Percentiles rank a stretch among this genome's conserved stretches.
phyloP scores from a whole-genome alignment of 2,329 filamentous ascomycete genomes.

The Alternaria sp. region DNA sequence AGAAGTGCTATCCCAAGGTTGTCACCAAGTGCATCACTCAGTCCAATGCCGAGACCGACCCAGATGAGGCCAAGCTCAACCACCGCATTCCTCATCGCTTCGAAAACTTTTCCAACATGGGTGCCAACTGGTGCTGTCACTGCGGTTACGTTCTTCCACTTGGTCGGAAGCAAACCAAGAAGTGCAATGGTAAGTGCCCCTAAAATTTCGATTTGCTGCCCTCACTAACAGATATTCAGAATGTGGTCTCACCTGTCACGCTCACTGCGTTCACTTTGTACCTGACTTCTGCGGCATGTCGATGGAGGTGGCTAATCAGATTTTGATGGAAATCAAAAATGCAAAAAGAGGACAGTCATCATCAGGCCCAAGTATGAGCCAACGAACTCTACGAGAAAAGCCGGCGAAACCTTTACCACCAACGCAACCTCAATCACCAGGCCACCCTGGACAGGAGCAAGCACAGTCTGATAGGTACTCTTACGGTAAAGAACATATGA shows the following conservation, averaged over 20 bases:
- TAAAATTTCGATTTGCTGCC: conserved; percentile 1
- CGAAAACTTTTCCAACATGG: conserved; percentile 95
- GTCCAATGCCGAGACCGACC: conserved; percentile 96
- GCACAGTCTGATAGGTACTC: conserved; percentile 56
- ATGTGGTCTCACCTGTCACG: conserved; percentile 90
- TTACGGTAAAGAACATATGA: conserved; percentile 57
- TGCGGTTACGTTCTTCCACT: conserved; percentile 96
- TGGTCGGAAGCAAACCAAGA: conserved; percentile 92
- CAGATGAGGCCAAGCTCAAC: conserved; percentile 99
- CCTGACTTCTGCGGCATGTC: conserved; percentile 99
- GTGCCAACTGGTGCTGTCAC: conserved; percentile 99
- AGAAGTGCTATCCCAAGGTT: conserved; percentile 94
- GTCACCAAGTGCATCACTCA: conserved; percentile 99
- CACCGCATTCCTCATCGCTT: conserved; percentile 98
- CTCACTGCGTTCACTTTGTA: conserved; percentile 90
- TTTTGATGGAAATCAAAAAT: conserved; percentile 83
- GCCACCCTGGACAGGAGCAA: conserved; percentile 53
- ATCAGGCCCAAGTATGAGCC: conserved; percentile 61
- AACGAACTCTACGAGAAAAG: conserved; percentile 32
- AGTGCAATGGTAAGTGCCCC: conserved; percentile 75
- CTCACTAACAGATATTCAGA: conserved; percentile 62
- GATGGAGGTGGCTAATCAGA: conserved; percentile 95
- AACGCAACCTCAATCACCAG: conserved; percentile 44
- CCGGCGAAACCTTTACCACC: conserved; percentile 58
- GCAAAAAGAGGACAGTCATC: conserved; percentile 73